Percentiles rank a stretch among this genome's conserved stretches.
Conservation (phyloP, 768 basidiomycete species). For the Boletus vinaceobasis region DNA sequence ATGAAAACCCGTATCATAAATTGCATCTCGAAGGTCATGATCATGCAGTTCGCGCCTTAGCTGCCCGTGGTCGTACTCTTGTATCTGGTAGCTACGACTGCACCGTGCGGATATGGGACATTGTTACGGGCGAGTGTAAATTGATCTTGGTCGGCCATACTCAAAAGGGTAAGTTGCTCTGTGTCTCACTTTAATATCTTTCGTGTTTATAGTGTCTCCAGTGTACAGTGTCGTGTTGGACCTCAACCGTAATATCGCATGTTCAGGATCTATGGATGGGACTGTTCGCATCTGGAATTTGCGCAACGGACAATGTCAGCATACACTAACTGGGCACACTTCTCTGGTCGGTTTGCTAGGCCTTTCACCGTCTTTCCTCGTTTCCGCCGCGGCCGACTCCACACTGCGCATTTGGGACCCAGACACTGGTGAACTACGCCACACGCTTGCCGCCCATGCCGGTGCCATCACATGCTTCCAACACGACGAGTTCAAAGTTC, state of each 20-base stretch:
- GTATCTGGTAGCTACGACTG: constrained; percentile 97
- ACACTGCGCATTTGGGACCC: constrained; percentile 96
- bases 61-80: constrained; percentile 82
- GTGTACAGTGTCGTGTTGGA: constrained; percentile 97
- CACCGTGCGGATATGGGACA: constrained; percentile 94
- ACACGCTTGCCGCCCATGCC: constrained; percentile 84
- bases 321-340: constrained; percentile 85
- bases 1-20: constrained; percentile 87
- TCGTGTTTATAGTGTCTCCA: constrained; percentile 30
- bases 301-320: constrained; percentile 72
- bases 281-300: constrained; percentile 95
- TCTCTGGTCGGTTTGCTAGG: constrained; percentile 93
- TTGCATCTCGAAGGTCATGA: constrained; percentile 84
- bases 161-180: constrained; percentile 68
- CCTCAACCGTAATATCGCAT: constrained; percentile 79
- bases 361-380: constrained; percentile 83
- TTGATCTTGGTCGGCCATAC: constrained; percentile 84
- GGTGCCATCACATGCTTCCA: constrained; percentile 99
- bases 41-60: constrained; percentile 89
- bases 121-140: constrained; percentile 75
- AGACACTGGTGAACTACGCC: constrained; percentile 70
- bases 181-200: not conserved
- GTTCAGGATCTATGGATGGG: constrained; percentile 97
- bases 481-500: constrained; percentile 95
- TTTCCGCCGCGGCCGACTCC: constrained; percentile 95